Conservation (phyloP, 2,329 filamentous ascomycete species). For the Monosporascus sp. region DNA sequence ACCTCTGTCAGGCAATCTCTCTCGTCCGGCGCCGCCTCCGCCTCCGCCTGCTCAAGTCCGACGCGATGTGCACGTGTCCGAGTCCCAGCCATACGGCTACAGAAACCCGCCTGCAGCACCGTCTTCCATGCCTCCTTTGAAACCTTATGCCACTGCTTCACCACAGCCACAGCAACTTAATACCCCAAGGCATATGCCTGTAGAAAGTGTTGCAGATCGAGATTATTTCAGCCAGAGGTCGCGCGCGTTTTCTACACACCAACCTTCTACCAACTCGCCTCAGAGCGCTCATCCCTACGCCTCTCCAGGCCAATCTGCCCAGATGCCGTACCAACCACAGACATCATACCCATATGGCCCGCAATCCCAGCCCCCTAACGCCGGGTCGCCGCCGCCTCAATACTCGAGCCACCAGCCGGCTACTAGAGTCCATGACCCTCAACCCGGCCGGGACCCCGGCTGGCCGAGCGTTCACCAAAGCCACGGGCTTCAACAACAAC, state of each 20-base stretch:
- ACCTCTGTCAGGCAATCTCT: slow-evolving; percentile 35
- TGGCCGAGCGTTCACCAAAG: slow-evolving; percentile 27
- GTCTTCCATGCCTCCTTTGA: slow-evolving; percentile 49
- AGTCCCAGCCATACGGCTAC: slow-evolving; percentile 42
- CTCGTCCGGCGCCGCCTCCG: slow-evolving; percentile 34
- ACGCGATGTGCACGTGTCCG: slow-evolving; percentile 35
- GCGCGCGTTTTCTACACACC: slow-evolving; percentile 26
- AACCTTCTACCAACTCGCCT: slow-evolving; percentile 37
- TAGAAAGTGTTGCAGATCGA: slow-evolving; percentile 31
- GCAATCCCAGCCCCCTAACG: slow-evolving; percentile 34
- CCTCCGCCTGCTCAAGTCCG: slow-evolving; percentile 38
- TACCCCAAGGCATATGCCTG: slow-evolving; percentile 39
- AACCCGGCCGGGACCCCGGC: slow-evolving; percentile 29
- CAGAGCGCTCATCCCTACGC: slow-evolving; percentile 43
- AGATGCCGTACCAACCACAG: slow-evolving; percentile 39
- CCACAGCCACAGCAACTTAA: slow-evolving; percentile 44
- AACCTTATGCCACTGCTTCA: slow-evolving; percentile 46
- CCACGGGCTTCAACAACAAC: slow-evolving; percentile 27
- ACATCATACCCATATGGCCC: slow-evolving; percentile 38
- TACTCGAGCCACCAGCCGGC: slow-evolving; percentile 44
- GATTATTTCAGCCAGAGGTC: slow-evolving; percentile 43
- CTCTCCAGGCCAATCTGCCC: slow-evolving; percentile 30
- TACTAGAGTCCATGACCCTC: slow-evolving; percentile 37
- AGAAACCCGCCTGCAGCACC: slow-evolving; percentile 30
- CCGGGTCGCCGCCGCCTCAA: slow-evolving; percentile 49